Percentiles rank a stretch among this genome's conserved stretches.
phyloP scores from a whole-genome alignment of 2,329 filamentous ascomycete species.

The Pseudogymnoascus sp. region DNA sequence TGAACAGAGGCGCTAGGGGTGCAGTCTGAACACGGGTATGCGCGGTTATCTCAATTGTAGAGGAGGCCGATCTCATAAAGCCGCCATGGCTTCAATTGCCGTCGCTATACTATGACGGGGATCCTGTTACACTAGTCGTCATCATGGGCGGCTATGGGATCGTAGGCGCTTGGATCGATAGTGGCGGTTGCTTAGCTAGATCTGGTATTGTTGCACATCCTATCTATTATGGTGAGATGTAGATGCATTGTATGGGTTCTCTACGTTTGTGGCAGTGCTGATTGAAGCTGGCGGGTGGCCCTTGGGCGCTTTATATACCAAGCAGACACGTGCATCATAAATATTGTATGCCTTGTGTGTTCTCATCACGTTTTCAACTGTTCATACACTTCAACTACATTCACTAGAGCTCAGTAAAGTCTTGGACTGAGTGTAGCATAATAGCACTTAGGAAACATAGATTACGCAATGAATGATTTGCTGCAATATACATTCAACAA shows the following conservation, averaged over 20 bases:
- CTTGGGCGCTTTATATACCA: not conserved
- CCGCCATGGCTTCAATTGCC: not conserved
- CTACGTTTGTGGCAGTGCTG: not conserved
- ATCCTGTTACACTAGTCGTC: not conserved
- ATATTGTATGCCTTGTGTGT: not conserved
- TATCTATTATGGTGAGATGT: not conserved
- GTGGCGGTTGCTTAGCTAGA: not conserved
- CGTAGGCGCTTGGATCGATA: not conserved
- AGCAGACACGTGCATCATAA: not conserved
- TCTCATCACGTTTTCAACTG: not conserved
- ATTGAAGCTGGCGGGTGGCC: not conserved
- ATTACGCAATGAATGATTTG: not conserved
- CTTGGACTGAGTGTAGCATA: not conserved
- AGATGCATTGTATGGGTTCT: not conserved
- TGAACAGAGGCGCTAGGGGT: not conserved
- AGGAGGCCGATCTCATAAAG: not conserved
- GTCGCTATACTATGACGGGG: not conserved
- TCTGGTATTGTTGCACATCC: not conserved
- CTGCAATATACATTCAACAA: not conserved
- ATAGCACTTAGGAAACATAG: not conserved
- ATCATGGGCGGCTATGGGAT: not conserved
- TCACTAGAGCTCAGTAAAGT: not conserved
- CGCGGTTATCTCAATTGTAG: not conserved
- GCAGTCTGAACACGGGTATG: not conserved
- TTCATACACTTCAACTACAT: not conserved